A percentile compares a stretch with the other conserved stretches of the same genome.
phyloP scores from a whole-genome alignment of 129 eudicot species.

The Cynara cardunculus region DNA sequence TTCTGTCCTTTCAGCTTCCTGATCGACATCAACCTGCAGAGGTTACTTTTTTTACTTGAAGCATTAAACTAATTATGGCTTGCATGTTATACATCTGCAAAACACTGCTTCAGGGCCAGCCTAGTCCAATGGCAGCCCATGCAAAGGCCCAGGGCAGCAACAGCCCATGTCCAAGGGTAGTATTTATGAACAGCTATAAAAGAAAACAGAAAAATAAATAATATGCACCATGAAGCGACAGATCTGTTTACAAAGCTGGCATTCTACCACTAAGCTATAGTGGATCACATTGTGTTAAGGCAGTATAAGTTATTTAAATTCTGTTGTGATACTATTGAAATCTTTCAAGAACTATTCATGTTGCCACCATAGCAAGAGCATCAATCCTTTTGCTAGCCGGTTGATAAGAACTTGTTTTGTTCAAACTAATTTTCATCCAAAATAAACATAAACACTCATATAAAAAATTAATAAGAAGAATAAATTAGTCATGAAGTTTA shows the following conservation, averaged over 20 bases:
- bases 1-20: constrained; percentile 87
- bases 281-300: too few relatives aligned
- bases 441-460: too few relatives aligned
- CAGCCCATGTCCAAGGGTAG: background rate
- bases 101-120: background rate
- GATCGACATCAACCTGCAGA: constrained; percentile 73
- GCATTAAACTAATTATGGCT: background rate
- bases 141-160: background rate
- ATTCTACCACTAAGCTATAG: background rate
- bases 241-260: background rate
- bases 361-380: too few relatives aligned
- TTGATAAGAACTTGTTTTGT: too few relatives aligned
- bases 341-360: too few relatives aligned
- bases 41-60: constrained; percentile 40
- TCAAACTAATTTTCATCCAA: too few relatives aligned
- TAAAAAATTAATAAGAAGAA: too few relatives aligned
- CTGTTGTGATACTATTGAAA: too few relatives aligned
- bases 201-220: background rate
- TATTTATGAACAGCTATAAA: background rate
- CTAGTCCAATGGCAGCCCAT: background rate
- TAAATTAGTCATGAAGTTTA: too few relatives aligned
- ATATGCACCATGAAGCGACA: background rate
- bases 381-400: too few relatives aligned
- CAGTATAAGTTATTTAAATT: too few relatives aligned
- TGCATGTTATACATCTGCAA: background rate